Evolutionary conservation across 352 stramenopile genomes (phyloP).

Genomic region (Phytophthora ohioensis): DNA sequence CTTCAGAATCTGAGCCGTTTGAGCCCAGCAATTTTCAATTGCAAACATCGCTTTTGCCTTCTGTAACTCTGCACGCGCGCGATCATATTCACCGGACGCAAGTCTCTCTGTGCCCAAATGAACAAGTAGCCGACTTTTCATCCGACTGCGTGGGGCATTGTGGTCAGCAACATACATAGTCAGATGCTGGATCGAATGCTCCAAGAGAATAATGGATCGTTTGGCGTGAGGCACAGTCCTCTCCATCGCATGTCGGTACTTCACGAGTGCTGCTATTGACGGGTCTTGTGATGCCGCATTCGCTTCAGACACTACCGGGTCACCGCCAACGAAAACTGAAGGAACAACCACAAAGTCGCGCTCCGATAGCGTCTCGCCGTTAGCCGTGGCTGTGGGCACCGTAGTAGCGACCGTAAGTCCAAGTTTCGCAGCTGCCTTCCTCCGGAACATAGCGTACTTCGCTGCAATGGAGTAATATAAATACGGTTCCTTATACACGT

Average conservation of each 20-base stretch:
- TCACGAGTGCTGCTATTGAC: conserved; percentile 63
- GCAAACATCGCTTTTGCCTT: conserved; percentile 70
- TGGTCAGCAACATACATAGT: conserved; percentile 72
- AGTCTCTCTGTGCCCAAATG: conserved; percentile 80
- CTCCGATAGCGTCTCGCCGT: conserved; percentile 41
- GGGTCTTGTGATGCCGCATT: conserved; percentile 47
- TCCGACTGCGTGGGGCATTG: conserved; percentile 66
- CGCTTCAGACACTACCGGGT: conserved; percentile 68
- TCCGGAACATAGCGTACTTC: conserved; percentile 84
- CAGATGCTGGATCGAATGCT: conserved; percentile 81
- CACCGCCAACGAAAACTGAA: conserved; percentile 74
- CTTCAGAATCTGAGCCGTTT: conserved; percentile 78
- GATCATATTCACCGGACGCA: conserved; percentile 73
- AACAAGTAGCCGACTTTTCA: conserved; percentile 81
- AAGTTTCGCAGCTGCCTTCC: conserved; percentile 70
- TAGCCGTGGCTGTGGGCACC: conserved; percentile 19
- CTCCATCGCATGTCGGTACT: conserved; percentile 75
- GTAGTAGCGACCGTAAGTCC: conserved; percentile 46
- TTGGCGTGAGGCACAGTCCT: conserved; percentile 70
- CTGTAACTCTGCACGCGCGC: conserved; percentile 68
- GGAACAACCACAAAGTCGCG: conserved; percentile 78
- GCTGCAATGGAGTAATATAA: conserved; percentile 87
- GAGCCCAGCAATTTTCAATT: conserved; percentile 78
- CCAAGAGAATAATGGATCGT: conserved; percentile 76
- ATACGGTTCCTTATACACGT: conserved; percentile 90